Evolutionary conservation across 306 rosid genomes (phyloP).

Genomic region (Ammopiptanthus mongolicus): DNA sequence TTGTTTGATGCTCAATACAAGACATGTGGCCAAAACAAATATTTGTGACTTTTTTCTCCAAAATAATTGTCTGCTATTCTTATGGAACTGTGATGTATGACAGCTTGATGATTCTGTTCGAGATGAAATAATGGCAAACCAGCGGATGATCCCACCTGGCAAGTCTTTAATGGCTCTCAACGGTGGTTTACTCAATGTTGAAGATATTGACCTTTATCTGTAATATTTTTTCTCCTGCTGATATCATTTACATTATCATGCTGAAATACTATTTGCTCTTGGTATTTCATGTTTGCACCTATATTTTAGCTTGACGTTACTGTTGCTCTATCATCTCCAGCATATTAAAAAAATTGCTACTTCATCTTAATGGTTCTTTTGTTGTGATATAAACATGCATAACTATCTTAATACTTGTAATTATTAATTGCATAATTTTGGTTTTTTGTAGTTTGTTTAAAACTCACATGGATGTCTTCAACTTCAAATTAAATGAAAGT

Average conservation of each 20-base stretch:
- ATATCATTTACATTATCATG: constrained; percentile 26
- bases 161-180: constrained; percentile 98
- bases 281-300: constrained; percentile 11
- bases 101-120: constrained; percentile 89
- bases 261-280: neutral
- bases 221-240: constrained; percentile 55
- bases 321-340: neutral
- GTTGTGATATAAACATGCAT: neutral
- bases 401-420: neutral
- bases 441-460: constrained; percentile 16
- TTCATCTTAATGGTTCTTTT: constrained; percentile 7
- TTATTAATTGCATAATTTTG: neutral
- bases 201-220: constrained; percentile 93
- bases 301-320: constrained; percentile 15
- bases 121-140: constrained; percentile 90
- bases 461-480: constrained; percentile 8
- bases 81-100: constrained; percentile 26
- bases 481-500: neutral
- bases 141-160: constrained; percentile 98
- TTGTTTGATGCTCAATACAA: constrained; percentile 5
- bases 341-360: constrained; percentile 7
- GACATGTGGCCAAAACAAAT: neutral
- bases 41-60: neutral
- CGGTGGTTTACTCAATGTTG: constrained; percentile 94
- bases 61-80: constrained; percentile 17